Percentiles rank a stretch among this genome's conserved stretches.
These are phyloP conservation scores for Pythium brassicae DNA, from an alignment of 352 stramenopile genomes.

Conservation along the genomic window DNA sequence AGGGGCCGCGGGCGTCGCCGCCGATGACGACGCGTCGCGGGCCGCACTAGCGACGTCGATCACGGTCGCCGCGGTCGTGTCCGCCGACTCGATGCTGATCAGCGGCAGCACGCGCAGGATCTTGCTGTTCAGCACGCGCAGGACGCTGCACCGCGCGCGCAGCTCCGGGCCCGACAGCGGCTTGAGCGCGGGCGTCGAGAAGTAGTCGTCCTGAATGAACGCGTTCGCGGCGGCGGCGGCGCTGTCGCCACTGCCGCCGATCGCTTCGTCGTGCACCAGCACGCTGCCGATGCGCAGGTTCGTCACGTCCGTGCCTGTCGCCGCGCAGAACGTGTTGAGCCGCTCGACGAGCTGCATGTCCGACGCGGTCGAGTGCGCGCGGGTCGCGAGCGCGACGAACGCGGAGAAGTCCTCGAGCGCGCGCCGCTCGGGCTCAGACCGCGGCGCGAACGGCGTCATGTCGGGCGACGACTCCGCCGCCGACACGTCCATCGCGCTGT, in stretches of 20 bases:
- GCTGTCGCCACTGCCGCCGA: neutral
- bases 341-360: slow-evolving; percentile 87
- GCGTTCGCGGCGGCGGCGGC: slow-evolving; percentile 9
- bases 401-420: slow-evolving; percentile 44
- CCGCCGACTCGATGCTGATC: slow-evolving; percentile 66
- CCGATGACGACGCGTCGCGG: slow-evolving; percentile 6
- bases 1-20: too few relatives aligned
- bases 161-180: slow-evolving; percentile 61
- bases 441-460: slow-evolving; percentile 35
- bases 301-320: slow-evolving; percentile 73
- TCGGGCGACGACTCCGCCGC: slow-evolving; percentile 29
- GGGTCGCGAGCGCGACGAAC: slow-evolving; percentile 64
- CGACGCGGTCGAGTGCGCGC: slow-evolving; percentile 45
- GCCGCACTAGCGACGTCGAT: slow-evolving; percentile 62
- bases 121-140: slow-evolving; percentile 93
- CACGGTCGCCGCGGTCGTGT: slow-evolving; percentile 24
- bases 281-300: slow-evolving; percentile 76
- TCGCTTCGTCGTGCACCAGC: slow-evolving; percentile 31
- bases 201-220: slow-evolving; percentile 67
- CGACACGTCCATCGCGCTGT: slow-evolving; percentile 65
- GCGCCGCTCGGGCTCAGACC: slow-evolving; percentile 41
- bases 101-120: slow-evolving; percentile 79
- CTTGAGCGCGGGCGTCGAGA: slow-evolving; percentile 64
- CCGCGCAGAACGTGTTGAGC: slow-evolving; percentile 77
- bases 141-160: slow-evolving; percentile 87